These are phyloP conservation scores for Hyparrhenia diplandra DNA, from an alignment of 176 grass and related monocot genomes.

Conservation along the genomic window DNA sequence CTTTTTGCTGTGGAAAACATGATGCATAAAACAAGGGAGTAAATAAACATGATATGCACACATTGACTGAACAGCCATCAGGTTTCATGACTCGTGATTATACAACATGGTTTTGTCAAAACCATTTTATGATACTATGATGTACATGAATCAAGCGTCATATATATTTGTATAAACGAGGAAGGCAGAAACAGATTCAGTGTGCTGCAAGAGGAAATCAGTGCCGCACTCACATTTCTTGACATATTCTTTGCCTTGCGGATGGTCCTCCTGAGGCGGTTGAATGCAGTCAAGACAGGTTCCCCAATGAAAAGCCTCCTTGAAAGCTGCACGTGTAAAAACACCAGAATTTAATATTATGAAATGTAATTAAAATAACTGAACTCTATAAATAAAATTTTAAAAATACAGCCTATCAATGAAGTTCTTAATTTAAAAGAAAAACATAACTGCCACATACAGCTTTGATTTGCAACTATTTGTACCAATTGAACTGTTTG, in stretches of 20 bases:
- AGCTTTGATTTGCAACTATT: not conserved
- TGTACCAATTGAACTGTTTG: not conserved
- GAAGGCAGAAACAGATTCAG: not conserved
- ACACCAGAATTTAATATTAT: not conserved
- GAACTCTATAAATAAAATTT: not conserved
- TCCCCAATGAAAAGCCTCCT: slow-evolving; percentile 84
- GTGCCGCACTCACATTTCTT: slow-evolving; percentile 55
- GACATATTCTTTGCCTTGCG: slow-evolving; percentile 65
- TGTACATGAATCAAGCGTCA: not conserved
- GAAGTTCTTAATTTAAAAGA: not conserved
- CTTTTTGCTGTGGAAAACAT: too few species aligned
- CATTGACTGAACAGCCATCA: not conserved
- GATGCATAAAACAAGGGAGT: too few species aligned
- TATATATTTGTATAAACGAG: not conserved
- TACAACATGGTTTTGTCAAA: not conserved
- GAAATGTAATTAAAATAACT: not conserved
- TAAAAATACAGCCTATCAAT: not conserved
- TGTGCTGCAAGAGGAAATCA: slow-evolving; percentile 62
- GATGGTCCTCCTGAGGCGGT: slow-evolving; percentile 89
- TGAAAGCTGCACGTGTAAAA: slow-evolving; percentile 47
- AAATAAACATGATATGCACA: too few species aligned
- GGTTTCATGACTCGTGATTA: not conserved
- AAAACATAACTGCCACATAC: not conserved
- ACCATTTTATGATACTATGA: not conserved
- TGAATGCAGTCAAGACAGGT: slow-evolving; percentile 72